Evolutionary conservation across 2,329 filamentous ascomycete species (phyloP).

Genomic region (Phoma sp.): DNA sequence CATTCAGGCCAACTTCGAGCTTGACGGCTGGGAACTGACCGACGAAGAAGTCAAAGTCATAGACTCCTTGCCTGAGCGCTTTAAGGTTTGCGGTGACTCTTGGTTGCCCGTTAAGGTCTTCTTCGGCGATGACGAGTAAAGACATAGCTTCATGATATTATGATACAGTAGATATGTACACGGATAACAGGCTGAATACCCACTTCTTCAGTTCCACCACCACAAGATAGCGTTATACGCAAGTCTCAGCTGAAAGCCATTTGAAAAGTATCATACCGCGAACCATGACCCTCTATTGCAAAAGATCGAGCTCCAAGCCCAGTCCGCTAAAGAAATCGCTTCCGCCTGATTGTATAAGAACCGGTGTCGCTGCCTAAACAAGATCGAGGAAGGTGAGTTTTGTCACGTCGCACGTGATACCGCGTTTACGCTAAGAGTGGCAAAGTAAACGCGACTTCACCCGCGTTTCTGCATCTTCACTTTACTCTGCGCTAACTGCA

Average conservation of each 20-base stretch:
- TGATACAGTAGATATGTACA: slow-evolving; percentile 15
- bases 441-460: slow-evolving; percentile 4
- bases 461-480: slow-evolving; percentile 1
- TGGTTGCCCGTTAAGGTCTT: slow-evolving; percentile 83
- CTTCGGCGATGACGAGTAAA: slow-evolving; percentile 79
- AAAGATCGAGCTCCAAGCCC: too few species aligned
- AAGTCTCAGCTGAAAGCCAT: too few species aligned
- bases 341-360: too few species aligned
- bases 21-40: slow-evolving; percentile 75
- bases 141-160: slow-evolving; percentile 18
- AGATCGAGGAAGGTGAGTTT: neutral
- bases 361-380: neutral
- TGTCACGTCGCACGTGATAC: slow-evolving; percentile 26
- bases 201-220: neutral
- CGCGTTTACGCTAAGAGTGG: slow-evolving; percentile 33
- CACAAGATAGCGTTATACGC: neutral
- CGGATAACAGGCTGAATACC: slow-evolving; percentile 5
- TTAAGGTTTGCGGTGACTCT: slow-evolving; percentile 74
- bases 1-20: slow-evolving; percentile 78
- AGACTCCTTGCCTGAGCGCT: slow-evolving; percentile 73
- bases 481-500: neutral
- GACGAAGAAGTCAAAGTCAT: slow-evolving; percentile 75
- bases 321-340: too few species aligned
- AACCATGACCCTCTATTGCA: too few species aligned
- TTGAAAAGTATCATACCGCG: too few species aligned